Evolutionary conservation across 495 filamentous ascomycete species (phyloP), one percentile per base, ranked within the genome.

Genomic region (Evansstolkia leycettana): DNA sequence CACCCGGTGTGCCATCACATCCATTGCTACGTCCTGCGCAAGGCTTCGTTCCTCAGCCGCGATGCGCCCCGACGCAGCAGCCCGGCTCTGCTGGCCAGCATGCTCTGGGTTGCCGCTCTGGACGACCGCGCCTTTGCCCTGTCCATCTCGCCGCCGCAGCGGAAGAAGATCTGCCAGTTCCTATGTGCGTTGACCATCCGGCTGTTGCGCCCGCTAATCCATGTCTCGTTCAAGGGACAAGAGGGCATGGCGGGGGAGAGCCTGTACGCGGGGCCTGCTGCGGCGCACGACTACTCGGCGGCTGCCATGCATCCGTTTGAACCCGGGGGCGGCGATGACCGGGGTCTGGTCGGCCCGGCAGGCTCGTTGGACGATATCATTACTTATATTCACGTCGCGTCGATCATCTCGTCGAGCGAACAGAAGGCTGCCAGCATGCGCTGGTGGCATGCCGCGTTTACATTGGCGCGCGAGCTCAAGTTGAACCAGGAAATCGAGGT

Each of bases 371-470:
- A 82, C 44, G 78, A 74, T 57, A 69, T 81, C 42, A 74, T 78
- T 17, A 67, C 69, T 50, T 93, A 93, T 52, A 83, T 87, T 37
- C 84, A 94, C 58, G 66, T 94, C 5, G 86, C 87, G 7, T 89
- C 83, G 7, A 87, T 95, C 17, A 82, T 94, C 15, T 93, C 86
- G 3, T 84, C 88, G 1, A 94, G 84, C 48, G 88, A 95, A 50
- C 89, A 94, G 56, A 94, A 94, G 54, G 84, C 84, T 7, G 88
- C 87, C 18, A 93, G 86, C 44, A 72, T 95, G 52, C 68, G 88
- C 42, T 95, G 88, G 88, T 95, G 88, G 88, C 89, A 93, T 59
- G 82, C 84, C 0, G 88, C 88, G 5, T 95, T 87, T 73, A 84
- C 84, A 14, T 62, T 95, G 28, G 85, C 86, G n/a, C 73, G 86